Conservation (phyloP, 495 filamentous ascomycete genomes). For the Penicillium maclennaniae region DNA sequence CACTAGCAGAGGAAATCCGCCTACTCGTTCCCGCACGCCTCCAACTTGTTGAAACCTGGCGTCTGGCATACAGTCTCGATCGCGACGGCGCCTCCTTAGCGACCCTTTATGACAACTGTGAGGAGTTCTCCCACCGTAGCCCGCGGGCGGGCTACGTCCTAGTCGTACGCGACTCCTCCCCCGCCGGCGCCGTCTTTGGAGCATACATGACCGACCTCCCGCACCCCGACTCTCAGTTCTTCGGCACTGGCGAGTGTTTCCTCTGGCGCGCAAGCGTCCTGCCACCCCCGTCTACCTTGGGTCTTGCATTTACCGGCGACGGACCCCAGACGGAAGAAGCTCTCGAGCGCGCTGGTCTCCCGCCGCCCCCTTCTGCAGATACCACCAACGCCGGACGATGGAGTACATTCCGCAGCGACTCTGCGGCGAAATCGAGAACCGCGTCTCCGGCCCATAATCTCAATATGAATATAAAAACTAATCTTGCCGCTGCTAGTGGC, state of each 20-base stretch:
- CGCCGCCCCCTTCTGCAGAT: constrained; percentile 72
- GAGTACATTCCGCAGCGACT: constrained; percentile 56
- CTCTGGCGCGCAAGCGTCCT: constrained; percentile 82
- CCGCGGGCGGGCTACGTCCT: constrained; percentile 81
- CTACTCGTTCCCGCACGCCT: constrained; percentile 80
- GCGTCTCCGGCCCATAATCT: constrained; percentile 23
- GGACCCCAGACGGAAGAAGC: constrained; percentile 33
- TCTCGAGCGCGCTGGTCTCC: constrained; percentile 44
- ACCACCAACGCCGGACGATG: constrained; percentile 66
- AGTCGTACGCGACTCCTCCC: constrained; percentile 68
- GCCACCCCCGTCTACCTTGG: constrained; percentile 39
- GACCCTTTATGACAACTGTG: constrained; percentile 80
- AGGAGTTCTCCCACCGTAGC: constrained; percentile 54
- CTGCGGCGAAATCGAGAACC: constrained; percentile 20
- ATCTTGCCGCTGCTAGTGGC: constrained; percentile 27
- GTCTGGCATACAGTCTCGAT: constrained; percentile 83
- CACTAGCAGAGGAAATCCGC: constrained; percentile 90
- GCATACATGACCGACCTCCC: constrained; percentile 90
- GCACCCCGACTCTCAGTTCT: constrained; percentile 77
- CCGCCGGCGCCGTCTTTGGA: constrained; percentile 68
- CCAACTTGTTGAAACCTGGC: constrained; percentile 84
- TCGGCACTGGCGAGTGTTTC: constrained; percentile 95
- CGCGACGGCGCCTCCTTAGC: constrained; percentile 82
- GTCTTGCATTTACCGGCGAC: constrained; percentile 40
- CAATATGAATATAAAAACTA: constrained; percentile 28